A percentile compares a stretch with the other conserved stretches of the same genome.
Conservation (phyloP, 2,329 filamentous ascomycete species). For the Penicillium sp. region DNA sequence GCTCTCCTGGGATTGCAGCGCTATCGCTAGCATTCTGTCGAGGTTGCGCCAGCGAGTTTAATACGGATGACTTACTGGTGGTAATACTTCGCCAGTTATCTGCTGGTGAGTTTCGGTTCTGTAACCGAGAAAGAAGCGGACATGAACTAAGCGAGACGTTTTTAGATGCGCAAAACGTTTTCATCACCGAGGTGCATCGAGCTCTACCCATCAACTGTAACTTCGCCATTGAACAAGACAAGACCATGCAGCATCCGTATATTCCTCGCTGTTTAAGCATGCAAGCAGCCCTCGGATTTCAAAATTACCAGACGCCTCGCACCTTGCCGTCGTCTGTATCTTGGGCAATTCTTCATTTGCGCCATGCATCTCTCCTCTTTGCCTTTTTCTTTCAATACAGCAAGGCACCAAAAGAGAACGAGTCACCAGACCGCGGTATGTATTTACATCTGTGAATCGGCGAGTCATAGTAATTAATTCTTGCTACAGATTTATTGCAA, state of each 20-base stretch:
- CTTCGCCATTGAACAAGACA: constrained; percentile 74
- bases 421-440: constrained; percentile 56
- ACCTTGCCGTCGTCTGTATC: constrained; percentile 69
- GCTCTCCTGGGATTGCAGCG: constrained; percentile 56
- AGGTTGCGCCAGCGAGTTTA: constrained; percentile 44
- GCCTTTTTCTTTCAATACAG: constrained; percentile 64
- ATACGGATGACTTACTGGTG: constrained; percentile 69
- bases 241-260: constrained; percentile 66
- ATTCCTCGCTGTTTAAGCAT: constrained; percentile 75
- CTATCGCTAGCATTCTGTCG: constrained; percentile 54
- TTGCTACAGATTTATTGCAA: constrained; percentile 61
- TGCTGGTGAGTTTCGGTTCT: constrained; percentile 29
- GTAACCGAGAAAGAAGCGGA: background rate
- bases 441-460: background rate
- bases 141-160: constrained; percentile 16
- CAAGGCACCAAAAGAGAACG: constrained; percentile 46
- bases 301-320: constrained; percentile 58
- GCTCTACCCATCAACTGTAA: constrained; percentile 72
- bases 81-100: constrained; percentile 53
- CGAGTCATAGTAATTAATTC: constrained; percentile 13
- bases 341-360: constrained; percentile 69
- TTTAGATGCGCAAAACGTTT: constrained; percentile 58
- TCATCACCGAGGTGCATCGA: constrained; percentile 64
- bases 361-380: constrained; percentile 62
- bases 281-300: constrained; percentile 72